Base-by-base conservation (phyloP, 257 asterid species). In the Scutellaria galericulata region DNA sequence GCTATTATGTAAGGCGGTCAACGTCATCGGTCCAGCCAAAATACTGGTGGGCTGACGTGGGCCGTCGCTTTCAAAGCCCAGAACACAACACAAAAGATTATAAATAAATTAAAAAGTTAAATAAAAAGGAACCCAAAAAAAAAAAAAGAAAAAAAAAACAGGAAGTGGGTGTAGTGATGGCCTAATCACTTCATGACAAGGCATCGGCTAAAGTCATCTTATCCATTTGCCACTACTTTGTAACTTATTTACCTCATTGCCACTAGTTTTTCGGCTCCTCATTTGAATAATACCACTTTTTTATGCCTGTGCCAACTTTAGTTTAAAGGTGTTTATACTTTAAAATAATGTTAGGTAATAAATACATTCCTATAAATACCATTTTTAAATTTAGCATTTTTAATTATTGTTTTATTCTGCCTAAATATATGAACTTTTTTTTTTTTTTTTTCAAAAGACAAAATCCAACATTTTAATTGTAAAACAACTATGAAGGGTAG, bases 41-140 rank as follows among this genome's bases (percentile, higher is more conserved):
- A 4, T 67, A 77, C 65, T 70, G 69, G 75, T 78, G 85, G 80
- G 80, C 83, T 83, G 78, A 83, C 84, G 86, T 78, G 85, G 88
- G 82, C 81, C 83, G 77, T 80, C 77, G 66, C 71, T 83, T 69
- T 78, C 80, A 63, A 57, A 78, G 78, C 85, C 86, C 86, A 65
- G 9, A 65, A 64, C 63, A 54, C 63, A 53, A 56, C 13, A 5
- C 27, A 45, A 60, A 71, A 20, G 51, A 60, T 5, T 20, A 35
- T 11, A 22, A 42, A 42, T 24, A 24, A 22, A 53, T 39, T 9
- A 11, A 3, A 10, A 56, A 44, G 66, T 24, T 24, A 24, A 24
- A 24, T 24, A 24, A 24, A 24, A 24, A 24, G 1, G 27, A 24
- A 24, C 1, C 27, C 1, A 24, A 24, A 24, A 24, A 24, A 18